phyloP scores from a whole-genome alignment of 1,284 basidiomycete genomes.

The Cutaneotrichosporon mucoides region DNA sequence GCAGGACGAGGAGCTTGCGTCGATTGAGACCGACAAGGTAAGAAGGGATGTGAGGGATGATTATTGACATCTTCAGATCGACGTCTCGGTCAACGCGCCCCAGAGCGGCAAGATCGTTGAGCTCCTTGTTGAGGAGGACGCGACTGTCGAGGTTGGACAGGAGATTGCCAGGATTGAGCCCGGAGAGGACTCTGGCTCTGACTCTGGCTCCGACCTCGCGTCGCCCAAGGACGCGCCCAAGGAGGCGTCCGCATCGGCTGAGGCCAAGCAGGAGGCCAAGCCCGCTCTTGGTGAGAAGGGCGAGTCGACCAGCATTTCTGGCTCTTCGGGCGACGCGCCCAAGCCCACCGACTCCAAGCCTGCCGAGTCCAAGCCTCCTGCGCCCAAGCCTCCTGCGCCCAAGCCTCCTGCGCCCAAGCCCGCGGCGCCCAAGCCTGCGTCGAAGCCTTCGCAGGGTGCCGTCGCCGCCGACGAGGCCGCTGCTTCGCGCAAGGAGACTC shows the following conservation, averaged over 20 bases:
- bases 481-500: slow-evolving; percentile 69
- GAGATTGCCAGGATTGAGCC: slow-evolving; percentile 89
- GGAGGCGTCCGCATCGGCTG: slow-evolving; percentile 50
- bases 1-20: slow-evolving; percentile 92
- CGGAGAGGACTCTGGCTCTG: slow-evolving; percentile 56
- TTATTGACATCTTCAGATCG: slow-evolving; percentile 62
- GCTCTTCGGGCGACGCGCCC: too few relatives aligned
- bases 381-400: slow-evolving; percentile 25
- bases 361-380: background rate
- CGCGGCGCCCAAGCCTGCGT: slow-evolving; percentile 30
- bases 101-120: slow-evolving; percentile 83
- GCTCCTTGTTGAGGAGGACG: slow-evolving; percentile 82
- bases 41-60: slow-evolving; percentile 10
- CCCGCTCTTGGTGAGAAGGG: slow-evolving; percentile 6
- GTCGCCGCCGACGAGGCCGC: slow-evolving; percentile 61
- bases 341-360: too few relatives aligned
- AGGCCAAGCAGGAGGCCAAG: slow-evolving; percentile 12
- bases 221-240: slow-evolving; percentile 47
- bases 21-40: slow-evolving; percentile 99
- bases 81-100: slow-evolving; percentile 94
- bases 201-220: slow-evolving; percentile 44
- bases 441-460: slow-evolving; percentile 22
- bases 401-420: slow-evolving; percentile 28
- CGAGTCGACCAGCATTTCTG: too few relatives aligned
- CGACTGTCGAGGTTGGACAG: slow-evolving; percentile 91